phyloP scores from a whole-genome alignment of 495 filamentous ascomycete species.

The Tuber umbilicatum region DNA sequence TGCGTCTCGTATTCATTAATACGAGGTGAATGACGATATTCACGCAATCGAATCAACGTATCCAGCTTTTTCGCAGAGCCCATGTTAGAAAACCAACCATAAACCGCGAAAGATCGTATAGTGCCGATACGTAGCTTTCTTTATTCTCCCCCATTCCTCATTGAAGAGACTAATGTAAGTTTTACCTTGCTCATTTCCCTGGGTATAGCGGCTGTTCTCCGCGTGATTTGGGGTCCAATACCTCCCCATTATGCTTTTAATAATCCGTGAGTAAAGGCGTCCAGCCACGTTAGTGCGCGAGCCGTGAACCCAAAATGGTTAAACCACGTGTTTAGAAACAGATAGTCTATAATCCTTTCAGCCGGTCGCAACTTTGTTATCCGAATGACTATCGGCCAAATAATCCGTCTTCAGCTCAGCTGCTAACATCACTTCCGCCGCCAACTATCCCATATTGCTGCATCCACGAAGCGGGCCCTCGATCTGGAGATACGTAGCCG shows the following conservation, averaged over 20 bases:
- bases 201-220: not conserved
- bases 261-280: not conserved
- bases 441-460: too few species aligned
- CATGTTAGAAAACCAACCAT: not conserved
- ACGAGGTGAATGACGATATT: not conserved
- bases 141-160: not conserved
- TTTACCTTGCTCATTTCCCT: not conserved
- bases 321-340: not conserved
- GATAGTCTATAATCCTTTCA: not conserved
- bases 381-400: too few species aligned
- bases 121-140: not conserved
- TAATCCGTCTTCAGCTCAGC: too few species aligned
- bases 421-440: too few species aligned
- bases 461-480: too few species aligned
- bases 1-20: conserved; percentile 2
- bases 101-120: not conserved
- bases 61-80: not conserved
- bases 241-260: not conserved
- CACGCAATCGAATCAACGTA: not conserved
- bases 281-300: fast-evolving
- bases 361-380: not conserved
- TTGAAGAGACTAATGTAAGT: not conserved
- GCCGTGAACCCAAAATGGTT: not conserved
- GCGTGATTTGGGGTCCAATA: not conserved
- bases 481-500: too few species aligned